phyloP scores from a whole-genome alignment of 441 rosid genomes.

The Erodium trifolium region DNA sequence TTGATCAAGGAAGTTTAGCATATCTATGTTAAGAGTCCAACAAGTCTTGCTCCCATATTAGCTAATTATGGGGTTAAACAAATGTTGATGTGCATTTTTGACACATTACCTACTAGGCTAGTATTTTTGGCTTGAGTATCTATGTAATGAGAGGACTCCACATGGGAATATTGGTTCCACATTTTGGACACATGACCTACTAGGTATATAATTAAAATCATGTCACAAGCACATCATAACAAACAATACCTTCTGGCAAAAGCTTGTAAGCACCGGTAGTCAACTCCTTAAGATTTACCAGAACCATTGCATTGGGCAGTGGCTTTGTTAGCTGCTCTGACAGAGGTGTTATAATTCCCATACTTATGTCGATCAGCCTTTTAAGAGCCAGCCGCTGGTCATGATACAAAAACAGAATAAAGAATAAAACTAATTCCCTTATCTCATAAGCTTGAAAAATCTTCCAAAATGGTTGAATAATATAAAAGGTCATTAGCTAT shows the following conservation, averaged over 20 bases:
- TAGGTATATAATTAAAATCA: too few relatives aligned
- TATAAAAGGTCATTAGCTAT: not conserved
- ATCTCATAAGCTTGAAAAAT: not conserved
- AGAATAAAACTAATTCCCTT: not conserved
- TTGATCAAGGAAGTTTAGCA: not conserved
- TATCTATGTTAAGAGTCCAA: too few relatives aligned
- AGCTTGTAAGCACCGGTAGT: slow-evolving; percentile 82
- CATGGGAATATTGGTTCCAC: too few relatives aligned
- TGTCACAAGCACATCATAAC: too few relatives aligned
- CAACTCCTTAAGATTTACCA: slow-evolving; percentile 81
- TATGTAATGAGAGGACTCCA: too few relatives aligned
- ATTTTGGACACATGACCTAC: too few relatives aligned
- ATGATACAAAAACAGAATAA: slow-evolving; percentile 14
- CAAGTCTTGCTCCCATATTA: too few relatives aligned
- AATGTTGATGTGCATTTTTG: too few relatives aligned
- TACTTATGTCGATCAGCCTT: slow-evolving; percentile 77
- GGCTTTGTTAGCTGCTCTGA: slow-evolving; percentile 94
- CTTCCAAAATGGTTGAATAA: not conserved
- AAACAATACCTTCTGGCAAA: slow-evolving; percentile 69
- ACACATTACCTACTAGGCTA: too few relatives aligned
- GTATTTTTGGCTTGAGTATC: too few relatives aligned
- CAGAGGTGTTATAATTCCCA: slow-evolving; percentile 84
- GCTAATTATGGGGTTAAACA: too few relatives aligned
- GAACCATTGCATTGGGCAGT: slow-evolving; percentile 80
- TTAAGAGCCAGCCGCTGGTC: slow-evolving; percentile 81